Conservation (phyloP, 495 filamentous ascomycete species). For the Friedmanniomyces simplex region DNA sequence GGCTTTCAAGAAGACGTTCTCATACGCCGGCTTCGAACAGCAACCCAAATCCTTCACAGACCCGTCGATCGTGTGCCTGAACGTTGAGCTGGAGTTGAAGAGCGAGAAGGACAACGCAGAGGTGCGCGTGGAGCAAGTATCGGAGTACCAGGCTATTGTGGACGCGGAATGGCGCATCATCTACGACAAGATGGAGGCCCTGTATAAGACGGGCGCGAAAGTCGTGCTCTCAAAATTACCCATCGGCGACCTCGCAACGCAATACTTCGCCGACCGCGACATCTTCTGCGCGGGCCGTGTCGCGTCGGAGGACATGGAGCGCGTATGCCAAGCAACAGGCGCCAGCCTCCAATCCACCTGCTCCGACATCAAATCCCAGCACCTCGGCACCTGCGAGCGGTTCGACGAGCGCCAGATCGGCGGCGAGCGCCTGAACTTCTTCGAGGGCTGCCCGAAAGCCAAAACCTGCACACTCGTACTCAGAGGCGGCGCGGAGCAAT, state of each 20-base stretch:
- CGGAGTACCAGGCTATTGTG: conserved; percentile 98
- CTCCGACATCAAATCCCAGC: conserved; percentile 81
- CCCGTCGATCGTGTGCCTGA: conserved; percentile 91
- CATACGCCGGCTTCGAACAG: conserved; percentile 97
- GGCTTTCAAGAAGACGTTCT: conserved; percentile 99
- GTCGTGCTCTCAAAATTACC: conserved; percentile 95
- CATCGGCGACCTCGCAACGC: conserved; percentile 93
- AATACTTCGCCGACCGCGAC: conserved; percentile 95
- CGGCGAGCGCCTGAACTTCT: conserved; percentile 95
- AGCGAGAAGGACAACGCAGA: conserved; percentile 98
- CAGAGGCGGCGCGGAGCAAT: conserved; percentile 93
- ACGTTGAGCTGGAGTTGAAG: conserved; percentile 96
- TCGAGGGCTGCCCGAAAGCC: conserved; percentile 85
- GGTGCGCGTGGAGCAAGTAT: conserved; percentile 94
- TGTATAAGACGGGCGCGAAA: conserved; percentile 87
- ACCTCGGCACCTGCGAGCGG: conserved; percentile 78
- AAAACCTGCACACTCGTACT: conserved; percentile 96
- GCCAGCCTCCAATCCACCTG: conserved; percentile 90
- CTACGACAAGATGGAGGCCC: conserved; percentile 93
- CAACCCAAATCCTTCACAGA: conserved; percentile 91
- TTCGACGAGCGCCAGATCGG: conserved; percentile 98
- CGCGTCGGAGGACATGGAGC: conserved; percentile 85
- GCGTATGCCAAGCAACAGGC: conserved; percentile 88
- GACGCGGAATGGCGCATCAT: conserved; percentile 99
- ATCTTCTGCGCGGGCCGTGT: conserved; percentile 98